Base-by-base conservation (phyloP, 306 rosid genomes). In the Nissolia schottii region DNA sequence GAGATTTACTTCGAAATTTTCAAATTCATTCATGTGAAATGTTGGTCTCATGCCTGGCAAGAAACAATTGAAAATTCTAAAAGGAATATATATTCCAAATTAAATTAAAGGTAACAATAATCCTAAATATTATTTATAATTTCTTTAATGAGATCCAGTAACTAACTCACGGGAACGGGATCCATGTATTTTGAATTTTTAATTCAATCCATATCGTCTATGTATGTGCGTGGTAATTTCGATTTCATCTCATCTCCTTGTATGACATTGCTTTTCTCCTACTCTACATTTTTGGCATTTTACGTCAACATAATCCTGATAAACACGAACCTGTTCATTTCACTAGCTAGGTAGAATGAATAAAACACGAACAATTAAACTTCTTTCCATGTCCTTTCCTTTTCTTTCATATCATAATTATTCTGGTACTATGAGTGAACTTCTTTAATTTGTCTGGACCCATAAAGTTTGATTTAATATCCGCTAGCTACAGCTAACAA, bases 281-380 rank as follows among this genome's bases (percentile, higher is more conserved):
- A 59, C 69, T 35, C 22, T 45, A 59, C 69, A 28, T 31, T 54
- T 35, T 49, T 18, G 11, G 24, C 18, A n/a, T n/a, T 54, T 40
- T 19, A 38, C 66, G 74, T 79, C 78, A 57, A 79, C 79, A 71
- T 25, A n/a, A n/a, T 18, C 37, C 2, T 41, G 34, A 55, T 25
- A n/a, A 78, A 16, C 53, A 78, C 64, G 63, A 38, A 57, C 41
- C 57, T 64, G n/a, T 19, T 43, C 61, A 24, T 50, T 22, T 74
- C 34, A 7, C 15, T 51, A n/a, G n/a, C n/a, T n/a, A n/a, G n/a
- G n/a, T n/a, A 22, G 46, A 50, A 51, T n/a, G 2, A 2, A 45
- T 3, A 3, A 40, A 12, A 40, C 13, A 46, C 18, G n/a, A n/a
- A 8, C 10, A n/a, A 16, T 23, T 74, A 51, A 49, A 49, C 15